Evolutionary conservation across 2,329 filamentous ascomycete species (phyloP).

Genomic region (Lecanicillium sp.): DNA sequence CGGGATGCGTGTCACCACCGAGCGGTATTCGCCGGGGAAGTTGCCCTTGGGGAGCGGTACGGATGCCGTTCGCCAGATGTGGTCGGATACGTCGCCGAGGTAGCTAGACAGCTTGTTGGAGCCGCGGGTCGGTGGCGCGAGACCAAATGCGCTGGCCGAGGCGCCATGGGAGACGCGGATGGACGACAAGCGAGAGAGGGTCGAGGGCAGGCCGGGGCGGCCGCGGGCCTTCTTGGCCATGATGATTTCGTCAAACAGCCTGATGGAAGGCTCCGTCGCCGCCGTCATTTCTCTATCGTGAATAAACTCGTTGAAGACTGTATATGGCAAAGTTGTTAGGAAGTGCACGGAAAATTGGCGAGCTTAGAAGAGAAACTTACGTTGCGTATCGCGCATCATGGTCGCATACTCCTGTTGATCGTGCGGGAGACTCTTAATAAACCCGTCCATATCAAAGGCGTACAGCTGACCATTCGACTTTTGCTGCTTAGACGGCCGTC

Average conservation of each 20-base stretch:
- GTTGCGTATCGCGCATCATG: slow-evolving; percentile 61
- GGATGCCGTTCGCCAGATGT: slow-evolving; percentile 67
- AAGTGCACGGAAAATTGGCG: background rate
- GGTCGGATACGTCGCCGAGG: slow-evolving; percentile 65
- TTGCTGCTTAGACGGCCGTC: slow-evolving; percentile 52
- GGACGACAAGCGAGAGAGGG: slow-evolving; percentile 54
- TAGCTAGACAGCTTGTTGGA: slow-evolving; percentile 46
- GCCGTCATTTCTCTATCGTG: slow-evolving; percentile 67
- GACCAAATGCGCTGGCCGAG: slow-evolving; percentile 29
- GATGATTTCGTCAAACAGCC: slow-evolving; percentile 78
- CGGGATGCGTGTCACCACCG: slow-evolving; percentile 59
- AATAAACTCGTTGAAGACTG: slow-evolving; percentile 72
- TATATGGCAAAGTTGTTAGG: slow-evolving; percentile 12
- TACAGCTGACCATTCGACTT: slow-evolving; percentile 53
- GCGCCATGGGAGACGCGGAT: slow-evolving; percentile 49
- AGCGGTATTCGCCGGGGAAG: slow-evolving; percentile 55
- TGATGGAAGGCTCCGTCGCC: slow-evolving; percentile 55
- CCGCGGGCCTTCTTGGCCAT: slow-evolving; percentile 67
- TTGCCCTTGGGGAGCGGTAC: slow-evolving; percentile 53
- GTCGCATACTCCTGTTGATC: slow-evolving; percentile 57
- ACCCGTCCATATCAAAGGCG: slow-evolving; percentile 58
- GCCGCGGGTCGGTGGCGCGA: slow-evolving; percentile 27
- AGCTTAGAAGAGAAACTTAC: slow-evolving; percentile 32
- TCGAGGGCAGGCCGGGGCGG: slow-evolving; percentile 57
- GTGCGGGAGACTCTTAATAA: slow-evolving; percentile 55